Percentiles rank a stretch among this genome's conserved stretches.
phyloP scores from a whole-genome alignment of 495 filamentous ascomycete species.

The Collariella sp. region DNA sequence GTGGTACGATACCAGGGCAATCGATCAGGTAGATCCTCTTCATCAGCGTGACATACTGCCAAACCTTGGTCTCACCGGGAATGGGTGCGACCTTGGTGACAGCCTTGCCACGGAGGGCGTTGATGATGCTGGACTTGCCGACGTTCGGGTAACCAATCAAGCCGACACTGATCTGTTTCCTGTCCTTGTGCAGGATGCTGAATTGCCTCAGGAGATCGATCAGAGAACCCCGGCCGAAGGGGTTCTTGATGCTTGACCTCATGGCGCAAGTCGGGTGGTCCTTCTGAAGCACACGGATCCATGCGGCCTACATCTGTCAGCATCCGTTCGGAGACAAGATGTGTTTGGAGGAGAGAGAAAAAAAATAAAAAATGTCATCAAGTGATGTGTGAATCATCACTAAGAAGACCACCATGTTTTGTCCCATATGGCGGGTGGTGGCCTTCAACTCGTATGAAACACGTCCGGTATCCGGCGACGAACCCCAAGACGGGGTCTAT shows the following conservation, averaged over 20 bases:
- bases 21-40: conserved; percentile 95
- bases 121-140: conserved; percentile 90
- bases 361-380: conserved; percentile 8
- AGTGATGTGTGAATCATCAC: conserved; percentile 92
- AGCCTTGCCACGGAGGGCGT: conserved; percentile 83
- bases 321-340: conserved; percentile 4
- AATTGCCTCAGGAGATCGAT: conserved; percentile 81
- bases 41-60: conserved; percentile 89
- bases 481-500: conserved; percentile 77
- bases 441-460: conserved; percentile 81
- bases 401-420: conserved; percentile 78
- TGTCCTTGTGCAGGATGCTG: conserved; percentile 76
- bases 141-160: conserved; percentile 69
- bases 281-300: conserved; percentile 34
- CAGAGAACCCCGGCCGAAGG: conserved; percentile 59
- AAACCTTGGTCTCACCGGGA: conserved; percentile 91
- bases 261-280: conserved; percentile 91
- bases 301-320: conserved; percentile 25
- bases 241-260: conserved; percentile 85
- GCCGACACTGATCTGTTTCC: conserved; percentile 87
- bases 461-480: conserved; percentile 56
- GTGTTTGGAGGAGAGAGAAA: no score
- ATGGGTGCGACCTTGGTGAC: conserved; percentile 93
- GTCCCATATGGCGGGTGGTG: conserved; percentile 37
- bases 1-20: conserved; percentile 91